These are phyloP conservation scores for Metarhizium anisopliae DNA, from an alignment of 2,329 filamentous ascomycete species.

Conservation along the genomic window DNA sequence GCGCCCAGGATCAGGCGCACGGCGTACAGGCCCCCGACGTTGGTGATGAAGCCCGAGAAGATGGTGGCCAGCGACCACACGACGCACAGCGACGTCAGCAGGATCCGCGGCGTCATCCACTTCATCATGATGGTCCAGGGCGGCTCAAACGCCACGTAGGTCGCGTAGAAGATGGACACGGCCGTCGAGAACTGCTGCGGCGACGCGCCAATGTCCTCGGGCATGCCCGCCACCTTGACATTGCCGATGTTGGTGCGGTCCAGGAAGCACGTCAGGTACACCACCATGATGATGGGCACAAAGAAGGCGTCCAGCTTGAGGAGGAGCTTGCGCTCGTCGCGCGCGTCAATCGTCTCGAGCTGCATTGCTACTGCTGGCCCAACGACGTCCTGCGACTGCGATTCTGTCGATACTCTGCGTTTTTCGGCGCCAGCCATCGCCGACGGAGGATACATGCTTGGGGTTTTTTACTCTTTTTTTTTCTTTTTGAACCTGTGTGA, in stretches of 20 bases:
- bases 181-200: constrained; percentile 22
- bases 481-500: too few relatives aligned
- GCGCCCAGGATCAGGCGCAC: too few relatives aligned
- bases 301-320: constrained; percentile 23
- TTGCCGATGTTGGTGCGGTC: too few relatives aligned
- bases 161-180: constrained; percentile 23
- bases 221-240: too few relatives aligned
- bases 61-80: constrained; percentile 20
- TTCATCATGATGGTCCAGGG: constrained; percentile 24
- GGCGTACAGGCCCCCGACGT: constrained; percentile 14
- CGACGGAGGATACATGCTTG: too few relatives aligned
- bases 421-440: too few relatives aligned
- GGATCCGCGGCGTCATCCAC: constrained; percentile 21
- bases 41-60: constrained; percentile 20
- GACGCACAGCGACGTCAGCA: constrained; percentile 18
- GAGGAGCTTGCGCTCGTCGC: constrained; percentile 19
- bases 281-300: constrained; percentile 12
- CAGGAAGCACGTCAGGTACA: too few relatives aligned
- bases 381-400: too few relatives aligned
- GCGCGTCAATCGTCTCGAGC: constrained; percentile 17
- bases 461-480: too few relatives aligned
- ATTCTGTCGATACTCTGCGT: too few relatives aligned
- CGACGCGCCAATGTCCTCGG: constrained; percentile 15
- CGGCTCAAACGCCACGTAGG: constrained; percentile 21
- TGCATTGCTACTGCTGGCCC: neutral